Evolutionary conservation across 2,329 filamentous ascomycete species (phyloP).

Genomic region (Cladobotryum mycophilum): DNA sequence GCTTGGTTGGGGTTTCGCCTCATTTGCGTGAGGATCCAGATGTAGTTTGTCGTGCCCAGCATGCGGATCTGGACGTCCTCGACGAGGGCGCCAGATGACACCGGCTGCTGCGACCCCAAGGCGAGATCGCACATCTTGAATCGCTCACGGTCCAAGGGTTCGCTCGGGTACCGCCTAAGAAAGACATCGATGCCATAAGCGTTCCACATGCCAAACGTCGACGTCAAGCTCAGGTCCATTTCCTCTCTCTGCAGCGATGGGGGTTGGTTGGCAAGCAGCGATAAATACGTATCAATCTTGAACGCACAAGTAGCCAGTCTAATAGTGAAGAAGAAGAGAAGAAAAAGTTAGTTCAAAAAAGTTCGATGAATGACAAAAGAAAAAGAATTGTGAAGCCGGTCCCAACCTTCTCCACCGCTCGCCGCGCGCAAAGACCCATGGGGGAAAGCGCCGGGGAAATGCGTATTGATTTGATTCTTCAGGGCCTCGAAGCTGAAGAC

Average conservation of each 20-base stretch:
- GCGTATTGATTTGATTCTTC: slow-evolving; percentile 28
- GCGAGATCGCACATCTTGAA: slow-evolving; percentile 26
- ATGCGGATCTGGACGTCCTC: slow-evolving; percentile 31
- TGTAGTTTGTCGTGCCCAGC: slow-evolving; percentile 23
- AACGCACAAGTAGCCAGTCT: slow-evolving; percentile 30
- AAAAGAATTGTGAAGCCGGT: background rate
- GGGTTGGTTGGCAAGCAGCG: slow-evolving; percentile 26
- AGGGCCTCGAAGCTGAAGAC: slow-evolving; percentile 31
- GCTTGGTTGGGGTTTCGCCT: slow-evolving; percentile 17
- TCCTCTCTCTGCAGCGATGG: slow-evolving; percentile 30
- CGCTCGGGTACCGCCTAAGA: slow-evolving; percentile 26
- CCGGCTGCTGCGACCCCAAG: slow-evolving; percentile 20
- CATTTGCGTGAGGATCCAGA: slow-evolving; percentile 26
- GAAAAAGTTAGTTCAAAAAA: no score
- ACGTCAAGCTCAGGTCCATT: slow-evolving; percentile 28
- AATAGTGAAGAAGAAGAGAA: no score
- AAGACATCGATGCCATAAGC: slow-evolving; percentile 31
- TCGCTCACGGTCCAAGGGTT: slow-evolving; percentile 26
- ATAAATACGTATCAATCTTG: slow-evolving; percentile 35
- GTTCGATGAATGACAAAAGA: no score
- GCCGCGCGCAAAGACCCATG: slow-evolving; percentile 24
- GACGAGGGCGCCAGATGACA: slow-evolving; percentile 22
- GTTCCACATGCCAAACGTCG: slow-evolving; percentile 32
- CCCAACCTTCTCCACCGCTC: slow-evolving; percentile 32
- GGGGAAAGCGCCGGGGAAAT: slow-evolving; percentile 32